Evolutionary conservation across 805 yeast species (phyloP).

Genomic region (Nakazawaea ambrosiae): DNA sequence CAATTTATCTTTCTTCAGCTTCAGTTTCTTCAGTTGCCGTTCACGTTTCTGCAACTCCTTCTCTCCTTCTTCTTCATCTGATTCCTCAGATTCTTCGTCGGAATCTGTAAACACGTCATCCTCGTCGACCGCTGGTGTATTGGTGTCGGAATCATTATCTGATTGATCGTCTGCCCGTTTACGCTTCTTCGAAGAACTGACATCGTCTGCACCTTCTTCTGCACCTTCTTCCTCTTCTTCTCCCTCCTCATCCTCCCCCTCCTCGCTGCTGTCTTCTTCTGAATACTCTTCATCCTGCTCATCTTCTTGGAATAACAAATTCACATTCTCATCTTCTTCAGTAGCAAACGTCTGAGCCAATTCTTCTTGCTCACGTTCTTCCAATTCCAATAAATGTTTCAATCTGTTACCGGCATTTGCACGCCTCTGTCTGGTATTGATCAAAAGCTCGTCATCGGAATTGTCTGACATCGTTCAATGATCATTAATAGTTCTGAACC

Average conservation of each 20-base stretch:
- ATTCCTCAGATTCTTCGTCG: slow-evolving; percentile 39
- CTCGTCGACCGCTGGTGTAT: slow-evolving; percentile 20
- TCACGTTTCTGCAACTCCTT: slow-evolving; percentile 46
- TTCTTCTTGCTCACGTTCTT: slow-evolving; percentile 38
- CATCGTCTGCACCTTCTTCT: slow-evolving; percentile 25
- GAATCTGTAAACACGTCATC: slow-evolving; percentile 22
- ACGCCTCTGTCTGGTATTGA: slow-evolving; percentile 70
- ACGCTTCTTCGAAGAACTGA: slow-evolving; percentile 20
- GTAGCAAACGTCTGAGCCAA: slow-evolving; percentile 15
- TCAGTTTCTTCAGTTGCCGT: slow-evolving; percentile 22
- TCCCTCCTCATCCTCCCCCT: slow-evolving; percentile 20
- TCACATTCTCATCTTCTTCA: slow-evolving; percentile 75
- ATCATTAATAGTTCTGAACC: background rate
- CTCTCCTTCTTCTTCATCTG: slow-evolving; percentile 68
- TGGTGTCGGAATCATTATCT: slow-evolving; percentile 19
- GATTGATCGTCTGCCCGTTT: slow-evolving; percentile 17
- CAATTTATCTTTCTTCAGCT: slow-evolving; percentile 19
- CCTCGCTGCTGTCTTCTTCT: slow-evolving; percentile 17
- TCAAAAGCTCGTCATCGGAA: slow-evolving; percentile 46
- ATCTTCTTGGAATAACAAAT: slow-evolving; percentile 60
- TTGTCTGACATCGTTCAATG: slow-evolving; percentile 14
- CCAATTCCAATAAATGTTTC: slow-evolving; percentile 64
- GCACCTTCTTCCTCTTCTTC: slow-evolving; percentile 21
- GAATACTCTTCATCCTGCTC: slow-evolving; percentile 46
- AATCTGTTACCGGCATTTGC: slow-evolving; percentile 88